Conservation (phyloP, 306 rosid species). For the Fagus crenata region DNA sequence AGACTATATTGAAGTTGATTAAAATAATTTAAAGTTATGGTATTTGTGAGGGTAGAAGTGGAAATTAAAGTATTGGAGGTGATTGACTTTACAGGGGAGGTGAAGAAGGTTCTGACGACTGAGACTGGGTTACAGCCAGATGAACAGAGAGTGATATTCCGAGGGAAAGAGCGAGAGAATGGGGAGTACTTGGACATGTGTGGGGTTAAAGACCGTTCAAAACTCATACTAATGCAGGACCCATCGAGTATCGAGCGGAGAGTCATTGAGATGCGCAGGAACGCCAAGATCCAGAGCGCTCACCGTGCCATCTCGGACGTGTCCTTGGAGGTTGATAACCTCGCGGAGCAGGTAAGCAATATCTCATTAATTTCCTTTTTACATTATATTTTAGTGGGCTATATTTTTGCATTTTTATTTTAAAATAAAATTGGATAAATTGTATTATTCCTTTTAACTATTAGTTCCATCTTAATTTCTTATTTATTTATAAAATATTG, state of each 20-base stretch:
- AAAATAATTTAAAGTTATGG: too few species aligned
- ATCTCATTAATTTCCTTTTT: too few species aligned
- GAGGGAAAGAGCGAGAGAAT: slow-evolving; percentile 68
- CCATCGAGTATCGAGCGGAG: slow-evolving; percentile 68
- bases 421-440: too few species aligned
- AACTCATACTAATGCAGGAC: slow-evolving; percentile 58
- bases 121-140: slow-evolving; percentile 55
- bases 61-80: too few species aligned
- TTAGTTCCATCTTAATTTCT: too few species aligned
- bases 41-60: too few species aligned
- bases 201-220: slow-evolving; percentile 74
- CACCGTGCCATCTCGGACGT: slow-evolving; percentile 59
- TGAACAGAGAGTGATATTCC: slow-evolving; percentile 60
- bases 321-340: slow-evolving; percentile 50
- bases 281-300: slow-evolving; percentile 58
- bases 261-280: slow-evolving; percentile 46
- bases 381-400: too few species aligned
- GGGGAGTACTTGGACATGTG: slow-evolving; percentile 64
- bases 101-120: slow-evolving; percentile 66
- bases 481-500: too few species aligned
- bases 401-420: too few species aligned
- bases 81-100: slow-evolving; percentile 52
- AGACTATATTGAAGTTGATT: background rate
- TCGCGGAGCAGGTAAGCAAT: slow-evolving; percentile 58
- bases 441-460: too few species aligned